Conservation (phyloP, 2,329 filamentous ascomycete species). For the Fusarium chaquense region DNA sequence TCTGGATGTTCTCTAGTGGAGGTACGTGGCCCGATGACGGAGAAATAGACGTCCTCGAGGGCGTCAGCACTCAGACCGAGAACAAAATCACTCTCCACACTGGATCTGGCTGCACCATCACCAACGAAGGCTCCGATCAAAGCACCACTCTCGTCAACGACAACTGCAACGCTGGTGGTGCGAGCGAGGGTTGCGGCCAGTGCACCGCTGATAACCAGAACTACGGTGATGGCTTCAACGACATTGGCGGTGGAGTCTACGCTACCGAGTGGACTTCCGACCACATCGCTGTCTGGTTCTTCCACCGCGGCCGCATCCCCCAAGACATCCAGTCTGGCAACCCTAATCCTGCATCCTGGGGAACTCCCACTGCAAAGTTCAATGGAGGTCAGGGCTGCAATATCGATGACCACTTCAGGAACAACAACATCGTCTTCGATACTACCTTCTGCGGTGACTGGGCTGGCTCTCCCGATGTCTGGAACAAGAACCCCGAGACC, state of each 20-base stretch:
- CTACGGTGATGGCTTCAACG: constrained; percentile 79
- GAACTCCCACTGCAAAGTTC: constrained; percentile 76
- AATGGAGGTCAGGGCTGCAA: constrained; percentile 74
- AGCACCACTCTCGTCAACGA: constrained; percentile 59
- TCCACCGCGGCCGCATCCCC: constrained; percentile 74
- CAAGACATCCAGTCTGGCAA: constrained; percentile 68
- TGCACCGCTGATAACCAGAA: constrained; percentile 62
- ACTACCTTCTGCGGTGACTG: constrained; percentile 90
- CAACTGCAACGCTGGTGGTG: constrained; percentile 69
- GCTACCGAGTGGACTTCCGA: constrained; percentile 80
- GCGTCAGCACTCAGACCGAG: constrained; percentile 71
- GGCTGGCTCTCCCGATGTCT: constrained; percentile 74
- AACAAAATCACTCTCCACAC: constrained; percentile 79
- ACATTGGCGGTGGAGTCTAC: constrained; percentile 75
- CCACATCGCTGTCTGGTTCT: constrained; percentile 85
- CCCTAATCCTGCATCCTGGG: constrained; percentile 78
- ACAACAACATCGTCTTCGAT: constrained; percentile 83
- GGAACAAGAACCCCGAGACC: constrained; percentile 69
- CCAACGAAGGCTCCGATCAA: constrained; percentile 60
- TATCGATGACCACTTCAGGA: constrained; percentile 75
- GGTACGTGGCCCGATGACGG: constrained; percentile 76
- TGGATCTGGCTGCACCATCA: constrained; percentile 67
- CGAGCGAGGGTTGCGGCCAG: constrained; percentile 71
- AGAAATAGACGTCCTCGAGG: constrained; percentile 86
- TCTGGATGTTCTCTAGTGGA: constrained; percentile 70